Evolutionary conservation across 805 yeast species (phyloP), one percentile per base, ranked within the genome.

Genomic region (Starmerella apicola): DNA sequence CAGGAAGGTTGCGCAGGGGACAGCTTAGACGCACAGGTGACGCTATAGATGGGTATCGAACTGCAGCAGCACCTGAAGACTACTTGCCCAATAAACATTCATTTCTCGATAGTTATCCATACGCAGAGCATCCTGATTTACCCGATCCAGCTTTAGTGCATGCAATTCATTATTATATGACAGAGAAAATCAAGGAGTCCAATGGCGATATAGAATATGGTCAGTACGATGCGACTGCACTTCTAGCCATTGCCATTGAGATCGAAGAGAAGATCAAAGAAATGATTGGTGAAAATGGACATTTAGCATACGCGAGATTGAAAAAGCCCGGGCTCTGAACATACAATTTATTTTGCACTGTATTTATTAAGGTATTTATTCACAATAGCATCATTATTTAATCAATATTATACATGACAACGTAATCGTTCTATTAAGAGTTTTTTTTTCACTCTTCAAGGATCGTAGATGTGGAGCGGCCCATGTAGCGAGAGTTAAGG

Each of bases 221-320:
- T 13, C 22, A n/a, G 16, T 47, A 36, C 34, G 52, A 48, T 28
- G 48, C 28, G 6, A 35, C 46, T 2, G 46, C 49, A 4, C 32
- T 48, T 16, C 9, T 48, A 7, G 46, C 51, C 1, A 42, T 44
- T 9, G 51, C 44, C 4, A 36, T 48, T 2, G 43, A 49, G 8
- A 20, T 48, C 4, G 52, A 48, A 28, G 52, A 48, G 35, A 23
- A 32, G 9, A 37, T 48, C 8, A 44, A 43, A 18, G 42, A 32
- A 2, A 5, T 30, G 13, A 24, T 48, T 6, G 52, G 52, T 1
- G 16, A 23, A 1, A 25, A 43, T 16, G 51, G 50, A 4, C 52
- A 48, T 21, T 33, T 48, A 1, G 19, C 34, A 16, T 48, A 22
- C 29, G 51, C 51, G 2, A 37, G 38, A 16, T 12, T 16, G 16